These are phyloP conservation scores for Xylaria grammica DNA, from an alignment of 495 filamentous ascomycete species.

Conservation along the genomic window DNA sequence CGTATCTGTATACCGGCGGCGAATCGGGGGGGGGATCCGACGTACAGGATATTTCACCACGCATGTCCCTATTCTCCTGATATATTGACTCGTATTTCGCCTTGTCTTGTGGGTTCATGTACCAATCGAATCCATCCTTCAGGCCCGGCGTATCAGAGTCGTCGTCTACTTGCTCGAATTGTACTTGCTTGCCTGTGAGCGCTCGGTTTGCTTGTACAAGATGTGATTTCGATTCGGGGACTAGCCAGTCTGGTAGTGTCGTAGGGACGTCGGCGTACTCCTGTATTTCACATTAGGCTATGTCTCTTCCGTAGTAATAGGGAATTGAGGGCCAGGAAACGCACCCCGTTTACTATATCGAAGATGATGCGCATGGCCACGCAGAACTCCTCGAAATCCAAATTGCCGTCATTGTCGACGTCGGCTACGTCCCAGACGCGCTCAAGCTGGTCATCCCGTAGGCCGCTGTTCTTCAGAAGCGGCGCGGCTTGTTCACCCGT, in stretches of 20 bases:
- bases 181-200: constrained; percentile 71
- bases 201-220: constrained; percentile 89
- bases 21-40: constrained; percentile 4
- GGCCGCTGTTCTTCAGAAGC: constrained; percentile 92
- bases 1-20: neutral
- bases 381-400: constrained; percentile 99
- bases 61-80: constrained; percentile 80
- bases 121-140: constrained; percentile 98
- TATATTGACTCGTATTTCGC: constrained; percentile 96
- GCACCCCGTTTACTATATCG: constrained; percentile 91
- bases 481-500: constrained; percentile 91
- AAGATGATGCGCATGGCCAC: constrained; percentile 98
- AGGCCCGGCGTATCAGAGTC: constrained; percentile 82
- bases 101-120: constrained; percentile 91
- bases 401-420: constrained; percentile 92
- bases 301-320: neutral
- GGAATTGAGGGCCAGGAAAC: constrained; percentile 33
- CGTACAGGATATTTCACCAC: constrained; percentile 84
- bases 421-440: constrained; percentile 97
- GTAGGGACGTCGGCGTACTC: constrained; percentile 86
- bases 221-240: constrained; percentile 95
- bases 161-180: constrained; percentile 78
- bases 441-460: constrained; percentile 93
- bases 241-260: constrained; percentile 89
- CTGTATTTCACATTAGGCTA: constrained; percentile 48